Evolutionary conservation across 2,329 filamentous ascomycete genomes (phyloP).

Genomic region (Stemphylium beticola): DNA sequence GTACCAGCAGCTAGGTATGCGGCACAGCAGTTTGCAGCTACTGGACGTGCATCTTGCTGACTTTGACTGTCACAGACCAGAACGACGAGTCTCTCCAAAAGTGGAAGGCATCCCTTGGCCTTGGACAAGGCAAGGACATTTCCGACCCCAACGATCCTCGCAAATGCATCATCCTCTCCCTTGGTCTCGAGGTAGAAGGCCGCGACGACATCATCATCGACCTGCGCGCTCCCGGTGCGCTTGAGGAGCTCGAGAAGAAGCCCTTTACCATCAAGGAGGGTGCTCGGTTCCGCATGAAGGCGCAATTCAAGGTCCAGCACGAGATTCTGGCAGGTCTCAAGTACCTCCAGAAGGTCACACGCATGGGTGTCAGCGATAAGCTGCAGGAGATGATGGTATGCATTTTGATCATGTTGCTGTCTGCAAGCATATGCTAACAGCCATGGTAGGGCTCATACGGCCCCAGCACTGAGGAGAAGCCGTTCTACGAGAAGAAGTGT

Average conservation of each 20-base stretch:
- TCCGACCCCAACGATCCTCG: conserved; percentile 74
- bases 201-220: conserved; percentile 88
- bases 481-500: conserved; percentile 91
- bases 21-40: conserved; percentile 1
- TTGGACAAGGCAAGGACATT: conserved; percentile 65
- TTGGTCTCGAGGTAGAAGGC: conserved; percentile 84
- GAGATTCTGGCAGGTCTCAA: conserved; percentile 94
- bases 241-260: conserved; percentile 81
- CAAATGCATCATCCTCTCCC: conserved; percentile 89
- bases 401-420: background rate
- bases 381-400: conserved; percentile 97
- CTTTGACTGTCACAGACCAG: conserved; percentile 56
- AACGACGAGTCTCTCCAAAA: conserved; percentile 93
- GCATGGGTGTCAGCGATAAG: conserved; percentile 88
- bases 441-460: conserved; percentile 83
- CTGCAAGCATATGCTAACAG: conserved; percentile 14
- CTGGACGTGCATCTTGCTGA: conserved; percentile 6
- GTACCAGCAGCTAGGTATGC: conserved; percentile 90
- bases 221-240: conserved; percentile 73
- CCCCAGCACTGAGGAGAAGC: conserved; percentile 87
- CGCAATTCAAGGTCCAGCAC: conserved; percentile 93
- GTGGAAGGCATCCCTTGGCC: conserved; percentile 96
- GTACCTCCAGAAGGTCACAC: conserved; percentile 93
- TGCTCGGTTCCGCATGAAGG: conserved; percentile 91
- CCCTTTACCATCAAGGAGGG: conserved; percentile 99